These are phyloP conservation scores for Gossypium sturtianum DNA, from an alignment of 345 rosid genomes.

Conservation along the genomic window DNA sequence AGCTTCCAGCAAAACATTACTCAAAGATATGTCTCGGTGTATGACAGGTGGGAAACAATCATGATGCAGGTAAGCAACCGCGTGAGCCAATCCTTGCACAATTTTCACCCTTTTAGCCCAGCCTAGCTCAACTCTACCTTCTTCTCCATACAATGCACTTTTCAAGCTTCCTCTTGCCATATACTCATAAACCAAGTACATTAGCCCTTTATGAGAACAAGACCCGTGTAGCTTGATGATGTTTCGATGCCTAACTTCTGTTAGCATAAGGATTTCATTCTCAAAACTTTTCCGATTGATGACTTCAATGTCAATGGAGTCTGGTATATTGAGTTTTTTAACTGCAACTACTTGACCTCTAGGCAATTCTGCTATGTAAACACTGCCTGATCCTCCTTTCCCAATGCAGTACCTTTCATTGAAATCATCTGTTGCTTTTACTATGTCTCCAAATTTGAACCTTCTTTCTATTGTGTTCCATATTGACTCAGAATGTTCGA, in stretches of 20 bases:
- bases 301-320: slow-evolving; percentile 30
- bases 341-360: slow-evolving; percentile 49
- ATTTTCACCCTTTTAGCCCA: slow-evolving; percentile 45
- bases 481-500: slow-evolving; percentile 23
- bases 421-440: slow-evolving; percentile 46
- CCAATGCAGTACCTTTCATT: slow-evolving; percentile 52
- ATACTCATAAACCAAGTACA: slow-evolving; percentile 54
- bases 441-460: slow-evolving; percentile 48
- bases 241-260: slow-evolving; percentile 51
- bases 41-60: slow-evolving; percentile 55
- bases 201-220: slow-evolving; percentile 32
- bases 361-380: slow-evolving; percentile 43
- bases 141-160: slow-evolving; percentile 32
- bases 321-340: slow-evolving; percentile 38
- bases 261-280: slow-evolving; percentile 49
- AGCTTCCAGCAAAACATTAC: slow-evolving; percentile 47
- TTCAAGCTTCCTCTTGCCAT: slow-evolving; percentile 48
- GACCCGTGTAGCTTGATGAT: slow-evolving; percentile 57
- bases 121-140: slow-evolving; percentile 29
- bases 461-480: slow-evolving; percentile 41
- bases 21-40: slow-evolving; percentile 50
- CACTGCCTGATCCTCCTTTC: slow-evolving; percentile 57
- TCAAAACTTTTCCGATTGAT: slow-evolving; percentile 38
- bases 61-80: slow-evolving; percentile 59
- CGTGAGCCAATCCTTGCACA: slow-evolving; percentile 63